Evolutionary conservation across 805 yeast genomes (phyloP), one percentile per base, ranked within the genome.

Genomic region (Cyberlindnera xylosilytica): DNA sequence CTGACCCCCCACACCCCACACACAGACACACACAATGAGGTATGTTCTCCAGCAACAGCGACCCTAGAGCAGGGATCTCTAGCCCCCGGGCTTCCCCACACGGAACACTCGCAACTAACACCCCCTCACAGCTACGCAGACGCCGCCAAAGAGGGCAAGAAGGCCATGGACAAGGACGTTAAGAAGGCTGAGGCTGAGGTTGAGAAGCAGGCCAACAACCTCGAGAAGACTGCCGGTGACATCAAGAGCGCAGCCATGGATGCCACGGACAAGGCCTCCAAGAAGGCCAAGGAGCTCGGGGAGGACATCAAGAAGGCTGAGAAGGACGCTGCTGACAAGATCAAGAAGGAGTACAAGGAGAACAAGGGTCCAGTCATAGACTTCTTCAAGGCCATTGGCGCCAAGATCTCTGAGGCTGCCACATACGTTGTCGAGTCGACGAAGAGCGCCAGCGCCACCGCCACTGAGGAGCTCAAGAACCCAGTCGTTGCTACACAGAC

Each of bases 401-500:
- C 47, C 4, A 49, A 51, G 26, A 27, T 58, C 28, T 52, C 56
- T 3, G 35, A 45, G n/a, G 56, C 57, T 6, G 47, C 53, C 15
- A 44, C 46, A 20, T 55, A 53, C 24, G 46, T 52, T 15, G 39
- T 39, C 11, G 46, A 53, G 16, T 36, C 58, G 20, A 46, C 61
- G 6, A 41, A 49, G 18, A 36, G 52, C 13, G 56, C 60, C 15
- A 39, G 52, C 19, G 46, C 42, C 13, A 44, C 50, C 18, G 54
- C 66, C 20, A 34, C 45, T 22, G 58, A 58, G 26, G 84, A 79
- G 58, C 66, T 80, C 49, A 69, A 78, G 54, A 79, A 81, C 65
- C 87, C 87, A 0, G 83, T 75, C 4, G 83, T 81, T 35, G 63
- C 74, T 16, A 60, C 76, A 24, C 84, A 80, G 60, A 61, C 73